Evolutionary conservation across 129 eudicot genomes (phyloP).

Genomic region (Helianthus annuus): DNA sequence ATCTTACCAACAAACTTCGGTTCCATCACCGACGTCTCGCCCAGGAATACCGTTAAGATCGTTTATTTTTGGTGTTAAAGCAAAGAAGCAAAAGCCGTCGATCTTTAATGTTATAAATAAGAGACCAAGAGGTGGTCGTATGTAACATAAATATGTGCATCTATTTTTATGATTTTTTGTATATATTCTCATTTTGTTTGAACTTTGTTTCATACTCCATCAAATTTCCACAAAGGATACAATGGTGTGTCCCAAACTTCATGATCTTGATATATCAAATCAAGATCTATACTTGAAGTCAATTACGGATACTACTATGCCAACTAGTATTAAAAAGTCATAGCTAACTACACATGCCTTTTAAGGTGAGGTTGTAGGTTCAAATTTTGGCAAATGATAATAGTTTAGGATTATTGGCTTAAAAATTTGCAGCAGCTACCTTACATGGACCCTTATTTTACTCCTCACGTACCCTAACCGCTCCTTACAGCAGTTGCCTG

Average conservation of each 20-base stretch:
- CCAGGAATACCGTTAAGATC: conserved; percentile 62
- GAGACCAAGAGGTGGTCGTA: conserved; percentile 28
- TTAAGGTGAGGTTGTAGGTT: no score
- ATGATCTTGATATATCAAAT: not conserved
- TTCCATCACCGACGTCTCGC: conserved; percentile 28
- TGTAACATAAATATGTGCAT: conserved; percentile 1
- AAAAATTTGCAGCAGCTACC: no score
- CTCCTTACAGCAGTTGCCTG: no score
- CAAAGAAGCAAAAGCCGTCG: conserved; percentile 61
- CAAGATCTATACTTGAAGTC: not conserved
- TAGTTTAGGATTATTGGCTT: no score
- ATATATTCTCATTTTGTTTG: not conserved
- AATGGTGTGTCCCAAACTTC: not conserved
- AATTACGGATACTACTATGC: not conserved
- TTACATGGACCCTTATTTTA: no score
- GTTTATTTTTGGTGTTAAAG: conserved; percentile 72
- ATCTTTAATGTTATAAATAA: conserved; percentile 53
- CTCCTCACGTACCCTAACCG: no score
- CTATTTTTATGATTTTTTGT: not conserved
- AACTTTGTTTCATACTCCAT: conserved; percentile 16
- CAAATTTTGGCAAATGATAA: no score
- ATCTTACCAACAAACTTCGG: conserved; percentile 27
- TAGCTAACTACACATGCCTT: no score
- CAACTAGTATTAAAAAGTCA: not conserved
- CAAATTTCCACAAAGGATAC: conserved; percentile 2